A percentile compares a stretch with the other conserved stretches of the same genome.
These are phyloP conservation scores for Ochromonas danica DNA, from an alignment of 108 stramenopile genomes.

Conservation along the genomic window DNA sequence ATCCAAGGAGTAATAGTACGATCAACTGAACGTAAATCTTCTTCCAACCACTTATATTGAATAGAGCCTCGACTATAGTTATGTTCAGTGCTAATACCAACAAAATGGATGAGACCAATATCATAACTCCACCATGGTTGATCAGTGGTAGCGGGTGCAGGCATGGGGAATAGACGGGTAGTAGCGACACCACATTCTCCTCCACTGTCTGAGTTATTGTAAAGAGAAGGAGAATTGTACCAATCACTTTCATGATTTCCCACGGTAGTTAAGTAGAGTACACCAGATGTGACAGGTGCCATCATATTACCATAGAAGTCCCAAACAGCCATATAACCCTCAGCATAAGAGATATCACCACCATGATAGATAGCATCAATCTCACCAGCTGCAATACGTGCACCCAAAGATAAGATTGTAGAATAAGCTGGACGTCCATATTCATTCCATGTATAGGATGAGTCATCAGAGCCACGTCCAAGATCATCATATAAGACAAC, in stretches of 20 bases:
- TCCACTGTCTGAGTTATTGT: neutral
- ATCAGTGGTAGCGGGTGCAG: slow-evolving; percentile 8
- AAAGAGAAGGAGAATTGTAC: neutral
- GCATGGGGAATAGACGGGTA: neutral
- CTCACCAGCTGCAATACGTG: neutral
- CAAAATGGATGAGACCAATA: slow-evolving; percentile 49
- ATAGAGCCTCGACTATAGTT: slow-evolving; percentile 39
- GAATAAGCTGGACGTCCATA: slow-evolving; percentile 27
- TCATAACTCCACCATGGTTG: slow-evolving; percentile 40
- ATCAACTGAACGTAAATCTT: slow-evolving; percentile 44
- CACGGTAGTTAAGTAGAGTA: neutral
- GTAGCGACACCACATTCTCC: neutral
- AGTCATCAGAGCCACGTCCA: slow-evolving; percentile 27
- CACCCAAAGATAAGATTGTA: neutral
- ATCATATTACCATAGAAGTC: slow-evolving; percentile 6
- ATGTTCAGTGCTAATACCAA: slow-evolving; percentile 52
- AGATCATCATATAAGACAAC: slow-evolving; percentile 31
- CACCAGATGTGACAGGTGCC: neutral
- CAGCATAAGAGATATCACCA: slow-evolving; percentile 39
- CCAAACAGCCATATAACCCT: slow-evolving; percentile 32
- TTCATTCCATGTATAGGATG: slow-evolving; percentile 24
- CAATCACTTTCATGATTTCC: slow-evolving; percentile 43
- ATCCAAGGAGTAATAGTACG: slow-evolving; percentile 52
- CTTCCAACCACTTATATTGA: slow-evolving; percentile 41
- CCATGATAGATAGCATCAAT: slow-evolving; percentile 32